Evolutionary conservation across 176 grass and related monocot genomes (phyloP).

Genomic region (Zoysia pacifica): DNA sequence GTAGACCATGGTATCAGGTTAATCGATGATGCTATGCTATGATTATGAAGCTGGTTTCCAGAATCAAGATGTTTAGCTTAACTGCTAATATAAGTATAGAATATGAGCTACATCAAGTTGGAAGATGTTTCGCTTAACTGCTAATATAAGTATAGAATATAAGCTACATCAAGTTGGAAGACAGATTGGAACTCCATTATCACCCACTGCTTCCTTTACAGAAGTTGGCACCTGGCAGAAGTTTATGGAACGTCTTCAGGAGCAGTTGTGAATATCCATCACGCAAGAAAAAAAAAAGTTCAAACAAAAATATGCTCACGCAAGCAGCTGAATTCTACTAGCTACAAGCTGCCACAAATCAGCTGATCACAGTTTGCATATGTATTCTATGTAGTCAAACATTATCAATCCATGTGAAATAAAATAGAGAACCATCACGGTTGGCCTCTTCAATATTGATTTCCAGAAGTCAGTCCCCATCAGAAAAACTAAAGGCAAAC

Average conservation of each 20-base stretch:
- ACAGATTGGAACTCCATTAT: neutral
- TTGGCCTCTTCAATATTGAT: neutral
- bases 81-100: neutral
- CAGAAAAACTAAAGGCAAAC: neutral
- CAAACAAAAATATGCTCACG: conserved; percentile 2
- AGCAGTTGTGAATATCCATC: conserved; percentile 11
- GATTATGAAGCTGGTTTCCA: neutral
- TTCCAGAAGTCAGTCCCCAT: neutral
- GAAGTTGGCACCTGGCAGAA: neutral
- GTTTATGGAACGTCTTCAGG: neutral
- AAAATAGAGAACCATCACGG: neutral
- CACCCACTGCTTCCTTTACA: neutral
- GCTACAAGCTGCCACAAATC: neutral
- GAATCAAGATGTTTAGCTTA: neutral
- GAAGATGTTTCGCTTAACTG: neutral
- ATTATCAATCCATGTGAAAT: neutral
- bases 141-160: neutral
- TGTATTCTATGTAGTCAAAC: neutral
- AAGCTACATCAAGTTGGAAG: conserved; percentile 10
- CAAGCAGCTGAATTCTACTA: neutral
- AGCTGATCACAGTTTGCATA: neutral
- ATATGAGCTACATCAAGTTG: conserved; percentile 4
- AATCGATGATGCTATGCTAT: neutral
- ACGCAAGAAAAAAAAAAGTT: neutral
- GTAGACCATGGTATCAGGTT: neutral